A percentile compares a stretch with the other conserved stretches of the same genome.
These are phyloP conservation scores for Phytophthora ramorum DNA, from an alignment of 352 stramenopile species.

Conservation along the genomic window DNA sequence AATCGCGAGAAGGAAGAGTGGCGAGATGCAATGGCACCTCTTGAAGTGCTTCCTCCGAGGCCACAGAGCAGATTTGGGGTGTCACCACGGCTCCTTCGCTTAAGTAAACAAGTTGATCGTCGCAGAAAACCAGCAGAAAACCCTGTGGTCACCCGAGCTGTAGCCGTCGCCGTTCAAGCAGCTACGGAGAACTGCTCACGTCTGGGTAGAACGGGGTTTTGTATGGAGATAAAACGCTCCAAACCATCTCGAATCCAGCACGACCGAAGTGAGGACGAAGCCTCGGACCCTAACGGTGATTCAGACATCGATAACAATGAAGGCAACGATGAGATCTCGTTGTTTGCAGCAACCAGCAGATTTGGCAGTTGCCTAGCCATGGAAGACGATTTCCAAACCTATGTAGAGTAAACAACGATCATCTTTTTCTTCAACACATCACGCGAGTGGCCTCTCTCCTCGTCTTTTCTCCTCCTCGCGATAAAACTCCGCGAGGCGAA, in stretches of 20 bases:
- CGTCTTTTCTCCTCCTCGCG: constrained; percentile 16
- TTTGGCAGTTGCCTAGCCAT: constrained; percentile 17
- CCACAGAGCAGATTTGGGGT: constrained; percentile 35
- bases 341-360: constrained; percentile 10
- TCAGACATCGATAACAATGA: constrained; percentile 2
- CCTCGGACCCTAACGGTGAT: not conserved
- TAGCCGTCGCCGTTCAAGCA: constrained; percentile 27
- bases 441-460: not conserved
- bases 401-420: not conserved
- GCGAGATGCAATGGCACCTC: constrained; percentile 33
- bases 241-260: not conserved
- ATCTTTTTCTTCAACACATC: not conserved
- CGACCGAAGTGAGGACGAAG: constrained; percentile 8
- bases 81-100: constrained; percentile 48
- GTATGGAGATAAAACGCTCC: constrained; percentile 10
- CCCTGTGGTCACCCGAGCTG: constrained; percentile 9
- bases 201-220: constrained; percentile 11
- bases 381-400: constrained; percentile 20
- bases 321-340: constrained; percentile 24
- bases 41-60: constrained; percentile 21
- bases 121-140: constrained; percentile 12
- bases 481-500: constrained; percentile 68
- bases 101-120: constrained; percentile 49
- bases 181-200: constrained; percentile 28
- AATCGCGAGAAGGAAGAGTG: constrained; percentile 41